These are phyloP conservation scores for Capsicum rhomboideum DNA, from an alignment of 257 asterid species.

Conservation along the genomic window DNA sequence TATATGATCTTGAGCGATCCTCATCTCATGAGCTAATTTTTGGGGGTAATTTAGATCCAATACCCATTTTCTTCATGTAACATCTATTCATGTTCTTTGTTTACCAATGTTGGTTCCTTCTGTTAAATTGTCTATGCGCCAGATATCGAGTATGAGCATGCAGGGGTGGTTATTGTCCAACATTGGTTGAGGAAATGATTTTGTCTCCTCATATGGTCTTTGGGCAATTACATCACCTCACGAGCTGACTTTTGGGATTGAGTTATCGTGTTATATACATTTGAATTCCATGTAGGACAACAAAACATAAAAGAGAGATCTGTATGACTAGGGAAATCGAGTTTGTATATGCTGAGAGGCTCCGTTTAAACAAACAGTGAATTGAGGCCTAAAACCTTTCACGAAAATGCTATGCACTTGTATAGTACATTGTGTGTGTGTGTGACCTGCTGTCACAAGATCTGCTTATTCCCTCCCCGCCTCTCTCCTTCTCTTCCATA, in stretches of 20 bases:
- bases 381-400: neutral
- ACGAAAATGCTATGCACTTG: neutral
- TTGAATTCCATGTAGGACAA: neutral
- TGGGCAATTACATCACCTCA: neutral
- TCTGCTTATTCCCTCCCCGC: neutral
- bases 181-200: neutral
- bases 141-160: no score
- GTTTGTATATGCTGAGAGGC: neutral
- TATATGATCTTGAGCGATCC: neutral
- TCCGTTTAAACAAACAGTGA: neutral
- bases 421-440: neutral
- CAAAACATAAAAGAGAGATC: neutral
- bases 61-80: neutral
- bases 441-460: neutral
- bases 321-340: neutral
- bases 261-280: neutral
- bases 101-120: neutral
- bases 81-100: neutral
- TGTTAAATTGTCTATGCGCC: neutral
- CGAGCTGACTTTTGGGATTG: neutral
- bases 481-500: neutral
- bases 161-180: neutral
- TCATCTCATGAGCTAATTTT: neutral
- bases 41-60: neutral
- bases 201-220: neutral